Base-by-base conservation (phyloP, 768 basidiomycete species). In the Termitomyces eurrhizus region DNA sequence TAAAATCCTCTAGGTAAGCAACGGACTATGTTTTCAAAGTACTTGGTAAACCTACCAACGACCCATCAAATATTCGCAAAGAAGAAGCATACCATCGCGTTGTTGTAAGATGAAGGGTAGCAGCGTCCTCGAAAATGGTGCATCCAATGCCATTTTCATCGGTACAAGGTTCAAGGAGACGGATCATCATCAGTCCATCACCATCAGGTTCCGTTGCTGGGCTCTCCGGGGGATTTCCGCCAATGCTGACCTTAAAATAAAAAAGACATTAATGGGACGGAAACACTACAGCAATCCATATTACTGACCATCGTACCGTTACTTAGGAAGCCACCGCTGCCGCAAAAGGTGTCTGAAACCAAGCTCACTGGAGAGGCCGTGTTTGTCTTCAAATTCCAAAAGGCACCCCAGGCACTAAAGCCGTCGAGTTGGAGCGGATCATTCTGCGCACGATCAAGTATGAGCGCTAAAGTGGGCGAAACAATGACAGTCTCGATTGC, bases 11-110 rank as follows among this genome's bases (percentile, higher is more conserved):
- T 39, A 32, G 18, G 42, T 58, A 14, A 58, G 41, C 32, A 39
- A 26, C 29, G 24, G 29, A 57, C 36, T 39, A 29, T 12, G 18
- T 36, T 14, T 13, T 11, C 0, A 8, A 39, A 14, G 16, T 36
- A 9, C 4, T 3, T 13, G 14, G 36, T 32, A 18, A 41, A 42
- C 57, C 6, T 46, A 75, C 73, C 54, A 72, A 54, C 32, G 71
- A 74, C 3, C 73, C 72, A 54, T 74, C 71, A 14, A 71, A 72
- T 9, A 73, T 67, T 39, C 74, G 68, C 11, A 75, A 64, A 41
- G 77, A 72, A 14, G 77, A 74, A 4, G 78, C 70, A 51, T 80
- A 79, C 78, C 78, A 80, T 26, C 78, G 65, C 0, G 69, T 70
- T 39, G 74, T 73, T 12, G 72, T 72, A 46, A 80, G 68, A 48